Percentiles rank a stretch among this genome's conserved stretches.
These are phyloP conservation scores for Fusarium cicatricum DNA, from an alignment of 2,329 filamentous ascomycete species.

Conservation along the genomic window DNA sequence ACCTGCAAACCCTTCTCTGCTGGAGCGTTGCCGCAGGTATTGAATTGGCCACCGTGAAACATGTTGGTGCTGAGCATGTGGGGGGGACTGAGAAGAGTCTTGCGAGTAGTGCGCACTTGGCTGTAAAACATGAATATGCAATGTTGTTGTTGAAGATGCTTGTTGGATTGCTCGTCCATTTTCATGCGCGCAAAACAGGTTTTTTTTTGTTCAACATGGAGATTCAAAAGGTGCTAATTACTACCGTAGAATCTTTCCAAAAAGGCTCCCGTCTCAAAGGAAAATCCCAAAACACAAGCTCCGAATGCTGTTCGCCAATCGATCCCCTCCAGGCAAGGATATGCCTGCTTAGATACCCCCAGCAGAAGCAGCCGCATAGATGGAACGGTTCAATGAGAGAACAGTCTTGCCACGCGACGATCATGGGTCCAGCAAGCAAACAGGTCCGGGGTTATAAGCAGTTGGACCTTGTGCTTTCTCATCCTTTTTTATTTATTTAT, in stretches of 20 bases:
- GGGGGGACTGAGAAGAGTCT: too few species aligned
- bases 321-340: conserved; percentile 21
- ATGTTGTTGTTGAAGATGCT: too few species aligned
- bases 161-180: too few species aligned
- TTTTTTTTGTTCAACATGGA: not conserved
- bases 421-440: too few species aligned
- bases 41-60: conserved; percentile 33
- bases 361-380: conserved; percentile 17
- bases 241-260: not conserved
- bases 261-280: too few species aligned
- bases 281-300: conserved; percentile 15
- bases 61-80: too few species aligned
- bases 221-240: not conserved
- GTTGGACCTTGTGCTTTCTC: too few species aligned
- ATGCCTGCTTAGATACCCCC: conserved; percentile 13
- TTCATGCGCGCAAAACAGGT: not conserved
- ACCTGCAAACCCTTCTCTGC: conserved; percentile 11
- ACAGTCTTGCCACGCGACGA: conserved; percentile 4
- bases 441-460: too few species aligned
- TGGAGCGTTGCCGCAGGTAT: conserved; percentile 7
- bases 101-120: too few species aligned
- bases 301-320: conserved; percentile 6
- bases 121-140: too few species aligned
- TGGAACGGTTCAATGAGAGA: too few species aligned
- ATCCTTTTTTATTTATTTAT: too few species aligned